These are phyloP conservation scores for Diaporthe amygdali DNA, from an alignment of 2,329 filamentous ascomycete genomes.

Conservation along the genomic window DNA sequence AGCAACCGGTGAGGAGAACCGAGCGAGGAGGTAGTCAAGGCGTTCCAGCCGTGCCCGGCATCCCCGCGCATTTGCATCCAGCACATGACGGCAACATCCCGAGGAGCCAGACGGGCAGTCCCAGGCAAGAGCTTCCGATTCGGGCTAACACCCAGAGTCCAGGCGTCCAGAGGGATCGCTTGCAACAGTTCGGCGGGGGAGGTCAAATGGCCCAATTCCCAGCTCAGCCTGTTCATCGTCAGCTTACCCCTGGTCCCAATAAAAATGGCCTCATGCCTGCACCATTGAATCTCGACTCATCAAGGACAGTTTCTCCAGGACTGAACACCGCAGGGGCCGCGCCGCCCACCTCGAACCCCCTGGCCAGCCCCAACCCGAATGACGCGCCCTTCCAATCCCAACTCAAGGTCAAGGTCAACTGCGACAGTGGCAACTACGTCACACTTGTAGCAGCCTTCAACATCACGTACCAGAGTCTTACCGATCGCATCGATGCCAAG, in stretches of 20 bases:
- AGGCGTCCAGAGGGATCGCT: conserved; percentile 66
- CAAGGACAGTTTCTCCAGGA: conserved; percentile 34
- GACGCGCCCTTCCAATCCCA: conserved; percentile 70
- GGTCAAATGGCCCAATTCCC: conserved; percentile 63
- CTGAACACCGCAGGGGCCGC: conserved; percentile 43
- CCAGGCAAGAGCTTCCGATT: conserved; percentile 69
- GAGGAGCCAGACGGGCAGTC: conserved; percentile 83
- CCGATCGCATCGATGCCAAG: conserved; percentile 96
- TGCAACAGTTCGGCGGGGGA: conserved; percentile 52
- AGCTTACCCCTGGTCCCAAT: conserved; percentile 47
- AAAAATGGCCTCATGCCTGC: conserved; percentile 37
- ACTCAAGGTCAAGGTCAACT: conserved; percentile 94
- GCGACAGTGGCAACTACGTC: conserved; percentile 83
- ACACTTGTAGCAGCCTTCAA: conserved; percentile 96
- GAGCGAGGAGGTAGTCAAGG: conserved; percentile 54
- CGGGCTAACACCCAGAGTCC: conserved; percentile 76
- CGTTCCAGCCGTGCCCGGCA: conserved; percentile 76
- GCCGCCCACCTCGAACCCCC: conserved; percentile 40
- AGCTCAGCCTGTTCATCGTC: conserved; percentile 56
- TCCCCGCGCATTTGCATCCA: conserved; percentile 71
- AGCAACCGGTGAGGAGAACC: conserved; percentile 56
- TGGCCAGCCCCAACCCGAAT: conserved; percentile 40
- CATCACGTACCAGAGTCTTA: conserved; percentile 90
- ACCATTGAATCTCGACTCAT: conserved; percentile 37
- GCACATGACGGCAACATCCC: conserved; percentile 69